Conservation (phyloP, 768 basidiomycete species). For the Clathrus columnatus region DNA sequence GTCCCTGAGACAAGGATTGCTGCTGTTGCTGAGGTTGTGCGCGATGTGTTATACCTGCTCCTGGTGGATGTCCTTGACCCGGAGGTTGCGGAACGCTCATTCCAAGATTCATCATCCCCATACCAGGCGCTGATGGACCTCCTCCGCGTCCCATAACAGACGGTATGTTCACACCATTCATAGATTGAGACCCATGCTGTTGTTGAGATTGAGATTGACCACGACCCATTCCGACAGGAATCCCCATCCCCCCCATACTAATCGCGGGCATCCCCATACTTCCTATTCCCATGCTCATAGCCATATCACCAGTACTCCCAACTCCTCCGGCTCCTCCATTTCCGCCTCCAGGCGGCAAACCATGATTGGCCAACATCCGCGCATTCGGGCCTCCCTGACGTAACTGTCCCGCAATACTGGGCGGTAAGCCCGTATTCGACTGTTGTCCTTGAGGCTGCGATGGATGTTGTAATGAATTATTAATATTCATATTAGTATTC, state of each 20-base stretch:
- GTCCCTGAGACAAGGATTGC: slow-evolving; percentile 38
- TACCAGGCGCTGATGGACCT: background rate
- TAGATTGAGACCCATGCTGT: background rate
- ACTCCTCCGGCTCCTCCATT: background rate
- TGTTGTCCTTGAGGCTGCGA: slow-evolving; percentile 22
- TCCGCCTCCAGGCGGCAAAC: background rate
- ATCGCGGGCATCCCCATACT: background rate
- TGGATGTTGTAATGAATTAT: slow-evolving; percentile 18
- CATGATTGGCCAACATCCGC: slow-evolving; percentile 7
- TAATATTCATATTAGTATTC: slow-evolving; percentile 3
- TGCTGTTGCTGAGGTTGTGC: slow-evolving; percentile 25
- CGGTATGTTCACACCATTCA: background rate
- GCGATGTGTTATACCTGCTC: background rate
- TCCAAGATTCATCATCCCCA: background rate
- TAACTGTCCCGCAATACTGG: slow-evolving; percentile 1
- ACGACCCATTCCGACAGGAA: background rate
- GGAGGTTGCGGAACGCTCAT: slow-evolving; percentile 34
- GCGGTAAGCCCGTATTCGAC: background rate
- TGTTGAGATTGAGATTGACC: background rate
- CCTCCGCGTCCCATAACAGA: background rate
- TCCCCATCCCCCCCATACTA: background rate
- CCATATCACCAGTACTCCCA: background rate
- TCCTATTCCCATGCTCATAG: background rate
- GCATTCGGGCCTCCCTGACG: background rate
- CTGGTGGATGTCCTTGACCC: slow-evolving; percentile 18